Conservation (phyloP, 306 rosid species). For the Mimosa pudica region DNA sequence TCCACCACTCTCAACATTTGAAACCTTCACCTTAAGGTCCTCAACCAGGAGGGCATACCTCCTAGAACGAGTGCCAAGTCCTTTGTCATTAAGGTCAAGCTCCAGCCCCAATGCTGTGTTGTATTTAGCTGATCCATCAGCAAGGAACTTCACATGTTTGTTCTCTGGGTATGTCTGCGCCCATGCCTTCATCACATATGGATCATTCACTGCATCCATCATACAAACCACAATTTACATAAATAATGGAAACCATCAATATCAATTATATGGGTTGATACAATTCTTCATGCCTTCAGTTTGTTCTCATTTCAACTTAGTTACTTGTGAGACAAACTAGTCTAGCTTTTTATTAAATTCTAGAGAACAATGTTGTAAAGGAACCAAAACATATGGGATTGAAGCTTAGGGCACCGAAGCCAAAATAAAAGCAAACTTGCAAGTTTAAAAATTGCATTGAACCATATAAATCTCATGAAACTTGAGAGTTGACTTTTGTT, state of each 20-base stretch:
- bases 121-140: slow-evolving; percentile 89
- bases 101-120: slow-evolving; percentile 81
- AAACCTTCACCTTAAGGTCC: slow-evolving; percentile 80
- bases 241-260: neutral
- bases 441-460: no score
- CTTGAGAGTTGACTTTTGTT: neutral
- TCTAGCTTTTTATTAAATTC: no score
- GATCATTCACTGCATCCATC: slow-evolving; percentile 72
- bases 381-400: no score
- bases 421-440: no score
- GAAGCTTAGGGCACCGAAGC: no score
- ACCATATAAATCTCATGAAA: neutral
- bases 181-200: slow-evolving; percentile 93
- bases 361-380: no score
- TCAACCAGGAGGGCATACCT: slow-evolving; percentile 85
- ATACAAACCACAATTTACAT: slow-evolving; percentile 25
- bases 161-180: slow-evolving; percentile 78
- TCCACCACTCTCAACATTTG: slow-evolving; percentile 80
- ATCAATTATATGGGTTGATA: neutral
- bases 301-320: no score
- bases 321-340: no score
- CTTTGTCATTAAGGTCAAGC: slow-evolving; percentile 81
- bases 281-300: no score
- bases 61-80: slow-evolving; percentile 77
- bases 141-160: slow-evolving; percentile 87